Percentiles rank a stretch among this genome's conserved stretches.
Conservation (phyloP, 2,329 filamentous ascomycete genomes). For the Lanzia echinophila region DNA sequence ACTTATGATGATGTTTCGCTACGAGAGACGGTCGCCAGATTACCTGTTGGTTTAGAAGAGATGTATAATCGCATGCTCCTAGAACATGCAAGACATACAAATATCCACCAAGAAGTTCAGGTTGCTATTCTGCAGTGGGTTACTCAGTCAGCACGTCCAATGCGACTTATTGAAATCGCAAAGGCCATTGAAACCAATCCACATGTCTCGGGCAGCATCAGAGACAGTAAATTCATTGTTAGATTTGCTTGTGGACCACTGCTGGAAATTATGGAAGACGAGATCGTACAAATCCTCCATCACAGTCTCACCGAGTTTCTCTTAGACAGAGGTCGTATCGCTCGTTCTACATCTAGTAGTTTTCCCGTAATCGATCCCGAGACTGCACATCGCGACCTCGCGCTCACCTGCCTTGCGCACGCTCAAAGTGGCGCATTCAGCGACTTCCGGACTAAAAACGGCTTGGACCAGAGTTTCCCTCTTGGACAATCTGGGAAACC, state of each 20-base stretch:
- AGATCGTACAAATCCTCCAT: conserved; percentile 39
- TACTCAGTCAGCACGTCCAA: conserved; percentile 20
- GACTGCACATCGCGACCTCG: conserved; percentile 1
- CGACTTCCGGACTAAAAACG: not conserved
- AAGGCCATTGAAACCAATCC: not conserved
- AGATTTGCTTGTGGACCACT: conserved; percentile 35
- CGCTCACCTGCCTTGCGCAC: not conserved
- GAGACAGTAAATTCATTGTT: conserved; percentile 32
- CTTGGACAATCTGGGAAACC: too few species aligned
- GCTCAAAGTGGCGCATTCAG: conserved; percentile 3
- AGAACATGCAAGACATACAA: conserved; percentile 10
- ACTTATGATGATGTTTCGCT: not conserved
- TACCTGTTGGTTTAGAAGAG: conserved; percentile 22
- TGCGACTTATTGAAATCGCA: conserved; percentile 15
- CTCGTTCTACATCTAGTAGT: not conserved
- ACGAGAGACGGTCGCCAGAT: not conserved
- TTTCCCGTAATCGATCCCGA: conserved; percentile 8
- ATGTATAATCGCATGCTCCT: conserved; percentile 23
- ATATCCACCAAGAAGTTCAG: conserved; percentile 13
- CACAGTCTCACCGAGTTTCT: conserved; percentile 44
- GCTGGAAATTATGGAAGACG: conserved; percentile 39
- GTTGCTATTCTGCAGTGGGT: conserved; percentile 18
- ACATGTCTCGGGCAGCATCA: not conserved
- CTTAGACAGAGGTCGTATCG: conserved; percentile 18
- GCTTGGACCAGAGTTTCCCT: not conserved